Evolutionary conservation across 2,329 filamentous ascomycete genomes (phyloP).

Genomic region (Amauroascus niger): DNA sequence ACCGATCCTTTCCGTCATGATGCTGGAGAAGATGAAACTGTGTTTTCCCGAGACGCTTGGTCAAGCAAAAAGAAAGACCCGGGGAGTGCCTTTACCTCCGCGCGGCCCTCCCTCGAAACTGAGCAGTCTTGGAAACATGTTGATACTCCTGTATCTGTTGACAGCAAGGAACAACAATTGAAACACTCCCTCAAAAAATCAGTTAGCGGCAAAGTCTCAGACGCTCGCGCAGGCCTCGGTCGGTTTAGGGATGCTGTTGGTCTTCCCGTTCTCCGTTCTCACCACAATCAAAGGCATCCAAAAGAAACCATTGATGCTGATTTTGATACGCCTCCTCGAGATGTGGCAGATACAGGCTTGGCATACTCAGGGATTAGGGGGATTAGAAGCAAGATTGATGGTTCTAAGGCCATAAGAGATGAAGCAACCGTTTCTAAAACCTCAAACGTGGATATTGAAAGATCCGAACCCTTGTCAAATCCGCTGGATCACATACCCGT

Average conservation of each 20-base stretch:
- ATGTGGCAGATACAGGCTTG: slow-evolving; percentile 25
- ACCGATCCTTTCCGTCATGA: slow-evolving; percentile 26
- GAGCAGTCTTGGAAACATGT: slow-evolving; percentile 26
- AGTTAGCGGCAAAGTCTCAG: slow-evolving; percentile 66
- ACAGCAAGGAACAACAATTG: slow-evolving; percentile 39
- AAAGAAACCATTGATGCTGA: slow-evolving; percentile 29
- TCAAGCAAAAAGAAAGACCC: slow-evolving; percentile 31
- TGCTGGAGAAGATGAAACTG: slow-evolving; percentile 32
- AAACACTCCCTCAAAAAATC: slow-evolving; percentile 65
- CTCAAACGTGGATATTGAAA: neutral
- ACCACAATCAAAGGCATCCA: slow-evolving; percentile 27
- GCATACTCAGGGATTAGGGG: slow-evolving; percentile 11
- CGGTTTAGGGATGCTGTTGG: slow-evolving; percentile 81
- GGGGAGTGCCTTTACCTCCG: slow-evolving; percentile 29
- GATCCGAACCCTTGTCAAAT: neutral
- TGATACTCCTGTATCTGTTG: slow-evolving; percentile 22
- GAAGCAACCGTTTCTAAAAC: neutral
- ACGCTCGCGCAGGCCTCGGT: slow-evolving; percentile 71
- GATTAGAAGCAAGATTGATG: neutral
- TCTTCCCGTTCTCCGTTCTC: slow-evolving; percentile 31
- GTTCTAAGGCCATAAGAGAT: neutral
- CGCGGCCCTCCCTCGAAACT: slow-evolving; percentile 24
- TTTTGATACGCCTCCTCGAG: slow-evolving; percentile 24
- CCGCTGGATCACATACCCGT: neutral
- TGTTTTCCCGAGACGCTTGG: slow-evolving; percentile 40